phyloP scores from a whole-genome alignment of 352 stramenopile species.

The Pythium rhizo-oryzae region DNA sequence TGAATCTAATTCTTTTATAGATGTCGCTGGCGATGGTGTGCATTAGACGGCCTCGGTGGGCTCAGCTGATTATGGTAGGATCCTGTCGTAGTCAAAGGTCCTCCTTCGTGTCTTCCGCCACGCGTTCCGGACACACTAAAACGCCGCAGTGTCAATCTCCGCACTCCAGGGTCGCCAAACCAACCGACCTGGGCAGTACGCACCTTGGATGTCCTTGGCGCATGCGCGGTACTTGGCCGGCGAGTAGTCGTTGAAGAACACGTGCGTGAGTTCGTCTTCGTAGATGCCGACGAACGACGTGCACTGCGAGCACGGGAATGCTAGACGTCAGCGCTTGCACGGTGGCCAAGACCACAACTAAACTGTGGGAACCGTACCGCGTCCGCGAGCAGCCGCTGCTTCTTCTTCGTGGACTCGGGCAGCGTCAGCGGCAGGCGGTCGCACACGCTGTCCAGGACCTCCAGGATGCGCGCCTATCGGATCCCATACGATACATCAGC shows the following conservation, averaged over 20 bases:
- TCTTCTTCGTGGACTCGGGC: conserved; percentile 43
- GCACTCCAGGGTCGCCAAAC: too few species aligned
- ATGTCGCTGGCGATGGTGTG: too few species aligned
- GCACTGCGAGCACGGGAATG: too few species aligned
- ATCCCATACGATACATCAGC: not conserved
- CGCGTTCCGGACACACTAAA: conserved; percentile 14
- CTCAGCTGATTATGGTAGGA: too few species aligned
- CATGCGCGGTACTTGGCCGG: conserved; percentile 70
- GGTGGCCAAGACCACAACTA: too few species aligned
- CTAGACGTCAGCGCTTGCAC: too few species aligned
- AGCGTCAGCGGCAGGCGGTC: conserved; percentile 50
- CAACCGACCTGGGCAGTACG: not conserved
- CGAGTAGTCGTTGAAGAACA: conserved; percentile 81
- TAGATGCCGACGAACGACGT: conserved; percentile 77
- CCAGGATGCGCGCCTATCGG: conserved; percentile 68
- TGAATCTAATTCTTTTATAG: too few species aligned
- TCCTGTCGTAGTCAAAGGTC: conserved; percentile 44
- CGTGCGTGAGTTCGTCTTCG: conserved; percentile 75
- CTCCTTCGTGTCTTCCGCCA: conserved; percentile 30
- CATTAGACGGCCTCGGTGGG: too few species aligned
- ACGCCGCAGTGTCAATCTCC: not conserved
- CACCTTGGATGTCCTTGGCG: conserved; percentile 32
- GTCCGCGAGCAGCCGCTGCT: conserved; percentile 58
- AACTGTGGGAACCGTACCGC: conserved; percentile 39
- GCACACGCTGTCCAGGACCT: conserved; percentile 82